A percentile compares a stretch with the other conserved stretches of the same genome.
Conservation (phyloP, 495 filamentous ascomycete genomes). For the Aspergillus taichungensis region DNA sequence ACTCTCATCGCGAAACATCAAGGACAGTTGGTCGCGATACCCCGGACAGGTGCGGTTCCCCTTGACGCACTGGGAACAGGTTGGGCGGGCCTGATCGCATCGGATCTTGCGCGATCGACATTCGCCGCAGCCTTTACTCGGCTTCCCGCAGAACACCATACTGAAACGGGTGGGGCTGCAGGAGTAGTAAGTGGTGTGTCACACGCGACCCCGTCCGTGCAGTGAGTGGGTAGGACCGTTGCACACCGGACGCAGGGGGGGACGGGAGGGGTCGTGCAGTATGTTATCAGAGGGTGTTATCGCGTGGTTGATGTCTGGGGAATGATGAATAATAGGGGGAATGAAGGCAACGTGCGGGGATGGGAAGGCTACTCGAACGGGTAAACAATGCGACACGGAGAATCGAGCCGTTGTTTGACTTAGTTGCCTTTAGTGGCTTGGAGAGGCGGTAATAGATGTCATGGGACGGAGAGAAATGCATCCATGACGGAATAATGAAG, state of each 20-base stretch:
- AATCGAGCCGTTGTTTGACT: too few species aligned
- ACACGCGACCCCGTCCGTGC: too few species aligned
- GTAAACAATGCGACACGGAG: constrained; percentile 14
- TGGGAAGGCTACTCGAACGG: constrained; percentile 5
- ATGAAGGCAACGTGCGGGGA: background rate
- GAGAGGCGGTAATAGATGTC: too few species aligned
- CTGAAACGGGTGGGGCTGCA: constrained; percentile 3
- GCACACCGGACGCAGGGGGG: background rate
- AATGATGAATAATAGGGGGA: background rate
- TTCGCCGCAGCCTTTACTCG: constrained; percentile 64
- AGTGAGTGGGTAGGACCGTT: background rate
- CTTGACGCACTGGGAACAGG: constrained; percentile 61
- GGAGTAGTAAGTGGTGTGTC: too few species aligned
- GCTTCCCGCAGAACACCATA: constrained; percentile 72
- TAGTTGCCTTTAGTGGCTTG: too few species aligned
- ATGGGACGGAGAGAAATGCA: too few species aligned
- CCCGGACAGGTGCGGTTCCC: constrained; percentile 58
- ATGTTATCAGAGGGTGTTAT: background rate
- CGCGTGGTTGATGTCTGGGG: background rate
- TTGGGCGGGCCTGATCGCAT: constrained; percentile 56
- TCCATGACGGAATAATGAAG: too few species aligned
- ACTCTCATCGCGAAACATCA: constrained; percentile 70
- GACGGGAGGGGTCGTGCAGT: background rate
- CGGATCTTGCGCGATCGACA: constrained; percentile 58
- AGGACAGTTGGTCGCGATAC: constrained; percentile 57